Percentiles rank a stretch among this genome's conserved stretches.
These are phyloP conservation scores for Amanita thiersii DNA, from an alignment of 768 basidiomycete species.

Conservation along the genomic window DNA sequence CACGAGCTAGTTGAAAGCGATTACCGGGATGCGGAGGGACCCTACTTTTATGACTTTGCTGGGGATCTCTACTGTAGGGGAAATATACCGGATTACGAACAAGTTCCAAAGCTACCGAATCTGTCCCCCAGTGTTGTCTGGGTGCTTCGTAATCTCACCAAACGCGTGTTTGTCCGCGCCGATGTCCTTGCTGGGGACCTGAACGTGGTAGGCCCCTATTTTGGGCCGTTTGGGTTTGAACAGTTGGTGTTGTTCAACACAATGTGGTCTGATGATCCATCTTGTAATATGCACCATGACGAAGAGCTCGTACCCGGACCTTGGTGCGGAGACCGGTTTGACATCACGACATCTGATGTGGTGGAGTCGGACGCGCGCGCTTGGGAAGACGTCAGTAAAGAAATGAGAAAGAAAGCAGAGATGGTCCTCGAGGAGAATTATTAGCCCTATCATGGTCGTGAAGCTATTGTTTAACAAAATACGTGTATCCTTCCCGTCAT, in stretches of 20 bases:
- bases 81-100: too few relatives aligned
- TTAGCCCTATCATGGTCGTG: too few relatives aligned
- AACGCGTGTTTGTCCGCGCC: conserved; percentile 7
- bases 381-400: conserved; percentile 7
- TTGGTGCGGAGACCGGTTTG: conserved; percentile 8
- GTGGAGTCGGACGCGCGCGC: conserved; percentile 2
- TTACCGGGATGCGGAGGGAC: too few relatives aligned
- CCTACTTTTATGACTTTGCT: too few relatives aligned
- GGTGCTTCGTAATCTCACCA: conserved; percentile 8
- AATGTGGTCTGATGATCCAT: conserved; percentile 2
- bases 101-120: too few relatives aligned
- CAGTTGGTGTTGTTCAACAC: conserved; percentile 7
- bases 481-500: too few relatives aligned
- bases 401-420: too few relatives aligned
- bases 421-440: too few relatives aligned
- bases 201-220: background rate
- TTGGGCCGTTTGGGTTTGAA: conserved; percentile 7
- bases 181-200: conserved; percentile 7
- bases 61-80: too few relatives aligned
- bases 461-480: too few relatives aligned
- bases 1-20: too few relatives aligned
- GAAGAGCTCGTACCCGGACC: conserved; percentile 1
- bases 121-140: too few relatives aligned
- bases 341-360: conserved; percentile 6
- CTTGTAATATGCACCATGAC: conserved; percentile 2